Evolutionary conservation across 208 protist genomes (phyloP).

Genomic region (Wallacemonas sp.): DNA sequence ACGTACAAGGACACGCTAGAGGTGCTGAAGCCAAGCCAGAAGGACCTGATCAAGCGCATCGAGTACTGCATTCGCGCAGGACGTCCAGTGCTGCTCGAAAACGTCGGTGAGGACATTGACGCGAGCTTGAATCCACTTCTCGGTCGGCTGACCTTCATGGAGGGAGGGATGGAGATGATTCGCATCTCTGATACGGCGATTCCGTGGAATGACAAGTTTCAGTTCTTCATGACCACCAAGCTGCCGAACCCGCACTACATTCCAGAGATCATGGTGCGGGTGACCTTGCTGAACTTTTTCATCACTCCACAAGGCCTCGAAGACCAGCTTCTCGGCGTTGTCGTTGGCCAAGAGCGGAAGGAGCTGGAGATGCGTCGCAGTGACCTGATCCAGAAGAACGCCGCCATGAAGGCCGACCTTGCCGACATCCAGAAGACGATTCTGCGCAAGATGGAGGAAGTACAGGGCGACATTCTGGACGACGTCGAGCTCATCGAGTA

Average conservation of each 20-base stretch:
- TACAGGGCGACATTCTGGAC: constrained; percentile 96
- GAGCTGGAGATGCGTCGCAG: constrained; percentile 96
- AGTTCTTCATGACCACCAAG: constrained; percentile 99
- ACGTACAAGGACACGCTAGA: constrained; percentile 96
- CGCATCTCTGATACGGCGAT: constrained; percentile 96
- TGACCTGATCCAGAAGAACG: constrained; percentile 95
- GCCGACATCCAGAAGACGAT: constrained; percentile 97
- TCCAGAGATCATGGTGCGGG: constrained; percentile 96
- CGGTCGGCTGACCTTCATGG: constrained; percentile 92
- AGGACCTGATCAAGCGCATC: constrained; percentile 95
- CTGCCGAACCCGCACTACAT: constrained; percentile 97
- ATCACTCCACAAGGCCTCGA: constrained; percentile 97
- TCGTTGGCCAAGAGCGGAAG: constrained; percentile 96
- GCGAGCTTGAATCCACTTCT: constrained; percentile 96
- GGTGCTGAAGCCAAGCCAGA: constrained; percentile 94
- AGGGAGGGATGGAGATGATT: constrained; percentile 94
- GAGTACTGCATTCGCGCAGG: constrained; percentile 94
- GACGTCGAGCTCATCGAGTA: constrained; percentile 97
- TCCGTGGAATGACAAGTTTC: constrained; percentile 96
- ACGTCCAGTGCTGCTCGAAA: constrained; percentile 96
- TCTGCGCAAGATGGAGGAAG: constrained; percentile 94
- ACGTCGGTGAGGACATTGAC: constrained; percentile 95
- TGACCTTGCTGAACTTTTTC: constrained; percentile 99
- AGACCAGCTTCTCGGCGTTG: constrained; percentile 97
- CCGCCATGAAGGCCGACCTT: constrained; percentile 95